These are phyloP conservation scores for Dendrocalamus sinicus DNA, from an alignment of 176 grass and related monocot species.

Conservation along the genomic window DNA sequence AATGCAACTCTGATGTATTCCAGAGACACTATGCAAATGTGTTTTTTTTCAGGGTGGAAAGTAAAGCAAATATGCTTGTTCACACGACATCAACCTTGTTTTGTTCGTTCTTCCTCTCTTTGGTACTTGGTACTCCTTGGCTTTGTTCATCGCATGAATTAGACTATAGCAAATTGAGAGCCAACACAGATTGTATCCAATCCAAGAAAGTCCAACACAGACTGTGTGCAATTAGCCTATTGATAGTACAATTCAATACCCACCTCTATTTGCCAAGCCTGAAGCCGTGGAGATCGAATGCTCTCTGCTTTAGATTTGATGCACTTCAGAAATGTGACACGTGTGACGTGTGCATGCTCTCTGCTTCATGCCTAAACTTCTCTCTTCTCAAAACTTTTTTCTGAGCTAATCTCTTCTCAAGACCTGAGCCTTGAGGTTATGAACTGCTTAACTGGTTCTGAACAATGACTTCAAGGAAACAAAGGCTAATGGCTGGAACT, in stretches of 20 bases:
- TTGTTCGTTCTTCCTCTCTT: not conserved
- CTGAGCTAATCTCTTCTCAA: too few relatives aligned
- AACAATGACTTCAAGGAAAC: not conserved
- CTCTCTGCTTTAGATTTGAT: not conserved
- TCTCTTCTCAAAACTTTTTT: not conserved
- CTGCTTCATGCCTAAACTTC: not conserved
- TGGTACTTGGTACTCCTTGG: not conserved
- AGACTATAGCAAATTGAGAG: not conserved
- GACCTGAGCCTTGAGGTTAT: not conserved
- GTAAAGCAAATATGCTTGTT: not conserved
- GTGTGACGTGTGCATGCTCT: too few relatives aligned
- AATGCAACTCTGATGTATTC: not conserved
- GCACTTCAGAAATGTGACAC: not conserved
- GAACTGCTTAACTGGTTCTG: not conserved
- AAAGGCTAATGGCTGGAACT: not conserved
- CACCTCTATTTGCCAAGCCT: not conserved
- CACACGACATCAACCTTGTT: not conserved
- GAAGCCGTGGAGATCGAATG: not conserved
- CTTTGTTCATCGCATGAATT: not conserved
- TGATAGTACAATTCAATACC: not conserved
- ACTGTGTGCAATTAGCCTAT: not conserved
- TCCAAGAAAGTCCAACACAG: not conserved
- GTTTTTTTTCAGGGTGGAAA: constrained; percentile 2
- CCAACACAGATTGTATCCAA: not conserved
- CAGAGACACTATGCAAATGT: not conserved